Conservation (phyloP, 2,329 filamentous ascomycete species). For the Colletotrichum falcatum region DNA sequence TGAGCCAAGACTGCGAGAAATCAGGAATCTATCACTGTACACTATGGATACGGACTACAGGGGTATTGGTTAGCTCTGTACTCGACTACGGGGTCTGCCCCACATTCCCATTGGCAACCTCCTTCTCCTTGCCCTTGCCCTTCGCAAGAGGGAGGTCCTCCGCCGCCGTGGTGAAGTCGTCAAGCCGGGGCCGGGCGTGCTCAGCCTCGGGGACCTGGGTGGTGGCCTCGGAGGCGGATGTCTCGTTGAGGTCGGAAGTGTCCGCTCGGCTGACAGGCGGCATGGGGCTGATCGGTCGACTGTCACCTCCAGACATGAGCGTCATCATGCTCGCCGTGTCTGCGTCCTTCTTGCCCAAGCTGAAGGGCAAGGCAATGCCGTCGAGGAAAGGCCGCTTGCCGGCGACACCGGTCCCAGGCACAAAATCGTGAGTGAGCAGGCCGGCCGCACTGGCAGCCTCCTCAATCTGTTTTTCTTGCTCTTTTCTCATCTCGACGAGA, state of each 20-base stretch:
- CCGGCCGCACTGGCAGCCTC: constrained; percentile 51
- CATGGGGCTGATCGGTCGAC: constrained; percentile 51
- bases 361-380: constrained; percentile 80
- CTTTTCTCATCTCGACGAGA: constrained; percentile 57
- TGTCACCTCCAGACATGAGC: constrained; percentile 60
- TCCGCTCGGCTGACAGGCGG: constrained; percentile 16
- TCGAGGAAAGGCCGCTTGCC: constrained; percentile 75
- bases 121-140: constrained; percentile 37
- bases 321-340: constrained; percentile 79
- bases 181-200: constrained; percentile 56
- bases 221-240: constrained; percentile 9
- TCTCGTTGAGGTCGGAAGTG: background rate
- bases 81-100: constrained; percentile 19
- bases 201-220: constrained; percentile 8
- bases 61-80: background rate
- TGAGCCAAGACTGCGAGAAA: background rate
- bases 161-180: constrained; percentile 68
- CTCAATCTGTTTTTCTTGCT: constrained; percentile 47
- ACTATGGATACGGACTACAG: constrained; percentile 9
- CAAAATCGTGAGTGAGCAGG: constrained; percentile 57
- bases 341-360: constrained; percentile 68
- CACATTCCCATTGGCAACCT: background rate
- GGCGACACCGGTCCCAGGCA: constrained; percentile 62
- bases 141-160: constrained; percentile 53
- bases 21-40: background rate